A percentile compares a stretch with the other conserved stretches of the same genome.
phyloP scores from a whole-genome alignment of 345 rosid genomes.

The Eucalyptus polyanthemos region DNA sequence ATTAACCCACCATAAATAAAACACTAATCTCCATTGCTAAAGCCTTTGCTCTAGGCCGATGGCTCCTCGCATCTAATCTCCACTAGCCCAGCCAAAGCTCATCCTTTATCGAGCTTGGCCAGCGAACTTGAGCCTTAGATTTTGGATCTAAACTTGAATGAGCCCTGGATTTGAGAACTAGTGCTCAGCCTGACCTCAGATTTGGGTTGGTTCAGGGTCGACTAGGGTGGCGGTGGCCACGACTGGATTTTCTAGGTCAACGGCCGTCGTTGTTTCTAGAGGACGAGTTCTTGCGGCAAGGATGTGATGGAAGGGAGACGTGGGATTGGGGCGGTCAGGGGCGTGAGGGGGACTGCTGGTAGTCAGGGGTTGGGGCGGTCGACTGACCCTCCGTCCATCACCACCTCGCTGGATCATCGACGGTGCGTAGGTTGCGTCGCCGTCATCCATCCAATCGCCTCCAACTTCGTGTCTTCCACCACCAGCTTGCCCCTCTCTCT shows the following conservation, averaged over 20 bases:
- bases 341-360: neutral
- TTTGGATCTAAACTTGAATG: neutral
- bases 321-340: neutral
- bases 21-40: neutral
- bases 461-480: neutral
- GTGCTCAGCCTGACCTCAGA: neutral
- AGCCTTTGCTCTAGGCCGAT: neutral
- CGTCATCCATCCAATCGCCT: neutral
- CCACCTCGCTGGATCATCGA: neutral
- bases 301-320: neutral
- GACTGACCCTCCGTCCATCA: too few species aligned
- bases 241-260: neutral
- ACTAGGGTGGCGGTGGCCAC: neutral
- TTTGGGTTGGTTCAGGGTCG: neutral
- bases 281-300: neutral
- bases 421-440: neutral
- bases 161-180: neutral
- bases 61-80: neutral
- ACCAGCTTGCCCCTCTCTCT: neutral
- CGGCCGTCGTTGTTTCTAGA: neutral
- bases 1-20: too few species aligned
- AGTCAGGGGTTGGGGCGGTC: neutral
- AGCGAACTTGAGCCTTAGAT: neutral
- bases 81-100: accelerated
- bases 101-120: neutral